Evolutionary conservation across 2,329 filamentous ascomycete genomes (phyloP), one percentile per base, ranked within the genome.

Genomic region (Fusarium sambucinum): DNA sequence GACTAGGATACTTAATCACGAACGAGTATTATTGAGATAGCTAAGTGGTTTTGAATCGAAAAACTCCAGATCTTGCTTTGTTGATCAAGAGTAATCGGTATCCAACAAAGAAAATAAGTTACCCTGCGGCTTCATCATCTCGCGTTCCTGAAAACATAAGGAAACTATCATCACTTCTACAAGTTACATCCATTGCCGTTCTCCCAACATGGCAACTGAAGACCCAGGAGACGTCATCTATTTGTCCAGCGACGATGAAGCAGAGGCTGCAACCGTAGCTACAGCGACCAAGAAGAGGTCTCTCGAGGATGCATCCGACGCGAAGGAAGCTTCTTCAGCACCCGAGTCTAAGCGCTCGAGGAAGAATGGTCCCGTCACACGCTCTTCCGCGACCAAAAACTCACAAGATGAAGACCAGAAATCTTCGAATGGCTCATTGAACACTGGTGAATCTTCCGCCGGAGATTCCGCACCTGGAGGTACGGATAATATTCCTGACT

Each of bases 201-300:
- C 17, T 16, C 19, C 41, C 17, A 40, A 35, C 53, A 74, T 74
- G 72, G 60, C 56, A 29, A 45, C 44, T 44, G 50, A 62, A 51
- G 52, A 73, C 32, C 63, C 69, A 33, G 62, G 61, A 23, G 69
- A 74, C 61, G 68, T 71, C 58, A 70, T 74, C 35, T 63, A 66
- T 46, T 61, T 75, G 19, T 74, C 73, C 19, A 75, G 72, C 42
- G 70, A 68, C 38, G 69, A 72, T 35, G 74, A 75, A 37, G 40
- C 50, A 16, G 38, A 47, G 3, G 47, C 32, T 25, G 23, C 23
- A 25, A 7, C 23, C 23, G 46, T 17, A 37, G 45, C 21, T 35
- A 21, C 67, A 19, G 27, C 56, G 14, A 54, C 59, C 11, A 77
- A 74, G 42, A 79, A 79, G 54, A 72, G 76, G 45, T 45, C 73